Evolutionary conservation across 768 basidiomycete genomes (phyloP), one percentile per base, ranked within the genome.

Genomic region (Lactifluus echinatus): DNA sequence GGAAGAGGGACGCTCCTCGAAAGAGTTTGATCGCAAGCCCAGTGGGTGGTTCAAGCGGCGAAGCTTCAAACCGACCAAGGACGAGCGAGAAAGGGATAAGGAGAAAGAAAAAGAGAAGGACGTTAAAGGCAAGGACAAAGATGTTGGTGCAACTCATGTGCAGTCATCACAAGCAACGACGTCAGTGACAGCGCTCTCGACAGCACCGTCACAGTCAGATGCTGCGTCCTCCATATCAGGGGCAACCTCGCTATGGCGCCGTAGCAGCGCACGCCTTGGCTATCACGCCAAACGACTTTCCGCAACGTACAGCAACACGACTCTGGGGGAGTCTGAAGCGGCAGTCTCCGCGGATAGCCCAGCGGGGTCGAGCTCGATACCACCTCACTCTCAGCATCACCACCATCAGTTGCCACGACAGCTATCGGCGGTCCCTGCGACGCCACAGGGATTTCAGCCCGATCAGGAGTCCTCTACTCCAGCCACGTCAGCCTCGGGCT

Each of bases 11-110:
- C 62, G 63, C 29, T 66, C 65, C 29, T 66, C 58, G 24, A 64
- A 57, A 29, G 62, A 77, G 63, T 62, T 73, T 63, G 76, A 73
- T 42, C 73, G 73, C 54, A 77, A 76, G 62, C 61, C 72, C 15
- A 72, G 73, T 36, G 60, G 65, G 3, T 84, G 82, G 81, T 81
- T 81, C 62, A 79, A 77, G 66, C 74, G 79, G 50, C 82, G 77
- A 67, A 81, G 77, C 63, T 66, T 79, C 56, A 61, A 56, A 40
- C 44, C 48, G 17, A 10, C 52, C 39, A 59, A 45, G 24, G 58
- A 59, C 10, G 58, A 55, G 36, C 58, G 58, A 14, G 58, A 61
- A 26, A 56, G 42, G 23, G 55, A 60, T 26, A 61, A 47, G 26
- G 62, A 62, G 24, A 62, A 46, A 19, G 55, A 60, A 26, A 61